Base-by-base conservation (phyloP, 1,284 basidiomycete species). In the Ceratobasidium sp. region DNA sequence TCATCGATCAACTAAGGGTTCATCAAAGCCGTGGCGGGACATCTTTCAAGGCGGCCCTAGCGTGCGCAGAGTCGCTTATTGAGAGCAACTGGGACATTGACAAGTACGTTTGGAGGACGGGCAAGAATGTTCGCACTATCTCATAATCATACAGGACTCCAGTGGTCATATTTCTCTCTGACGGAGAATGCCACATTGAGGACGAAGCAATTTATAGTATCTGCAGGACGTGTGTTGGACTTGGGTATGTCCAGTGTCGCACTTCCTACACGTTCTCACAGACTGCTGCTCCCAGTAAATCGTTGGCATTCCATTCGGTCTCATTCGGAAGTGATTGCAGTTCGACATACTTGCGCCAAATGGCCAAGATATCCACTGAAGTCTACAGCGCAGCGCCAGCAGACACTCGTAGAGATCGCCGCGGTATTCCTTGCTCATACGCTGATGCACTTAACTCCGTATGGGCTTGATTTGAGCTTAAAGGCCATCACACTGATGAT, bases 101-200 rank as follows among this genome's bases (percentile, higher is more conserved):
- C 75, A 83, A 84, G 6, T 87, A 87, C 88, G 88, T 19, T 74
- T 64, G 88, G 88, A 86, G 63, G 59, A 76, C 48, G 37, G 80
- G n/a, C 16, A 37, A 56, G 9, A 43, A 19, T 16, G 2, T 43
- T 66, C 46, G 14, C 8, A 24, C 11, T 39, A 49, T 39, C 54
- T 19, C 27, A 49, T 7, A 22, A 46, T 39, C 31, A 29, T 51
- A 29, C 24, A 89, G 89, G 74, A 79, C 81, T 0, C 89, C 89
- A 0, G 84, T 90, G 14, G 80, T 90, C 16, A 84, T 90, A 24
- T 89, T 90, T 79, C 81, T 90, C 13, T 90, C 89, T 0, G 88
- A 89, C 74, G 88, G 88, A 0, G 84, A 88, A 80, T 85, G 85
- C 71, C 48, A 54, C 1, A 82, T 86, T 22, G 74, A 73, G 0